These are phyloP conservation scores for Paracoccidioides brasiliensis DNA, from an alignment of 2,329 filamentous ascomycete species.

Conservation along the genomic window DNA sequence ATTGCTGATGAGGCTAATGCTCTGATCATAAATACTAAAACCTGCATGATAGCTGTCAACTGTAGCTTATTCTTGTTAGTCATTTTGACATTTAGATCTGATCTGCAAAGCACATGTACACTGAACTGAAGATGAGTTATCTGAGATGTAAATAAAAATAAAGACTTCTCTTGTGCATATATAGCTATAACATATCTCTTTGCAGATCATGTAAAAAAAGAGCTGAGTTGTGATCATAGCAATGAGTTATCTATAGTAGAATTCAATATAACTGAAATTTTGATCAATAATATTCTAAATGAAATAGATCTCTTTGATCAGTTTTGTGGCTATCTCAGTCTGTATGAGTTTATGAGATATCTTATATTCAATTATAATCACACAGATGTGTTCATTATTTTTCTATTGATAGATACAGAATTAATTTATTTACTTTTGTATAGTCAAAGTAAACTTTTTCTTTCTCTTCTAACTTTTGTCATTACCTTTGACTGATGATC, in stretches of 20 bases:
- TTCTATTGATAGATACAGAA: constrained; percentile 8
- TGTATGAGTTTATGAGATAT: constrained; percentile 16
- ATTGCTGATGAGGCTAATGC: constrained; percentile 1
- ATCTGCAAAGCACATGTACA: constrained; percentile 11
- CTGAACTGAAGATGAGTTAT: constrained; percentile 11
- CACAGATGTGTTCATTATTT: constrained; percentile 12
- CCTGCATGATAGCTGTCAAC: constrained; percentile 26
- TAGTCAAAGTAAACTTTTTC: background rate
- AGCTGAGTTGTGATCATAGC: constrained; percentile 17
- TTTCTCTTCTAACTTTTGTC: background rate
- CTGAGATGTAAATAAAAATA: constrained; percentile 19
- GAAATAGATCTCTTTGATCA: constrained; percentile 14
- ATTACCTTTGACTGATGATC: constrained; percentile 5
- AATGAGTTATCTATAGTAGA: constrained; percentile 15
- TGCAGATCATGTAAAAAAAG: constrained; percentile 20
- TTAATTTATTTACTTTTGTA: constrained; percentile 1
- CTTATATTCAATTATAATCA: constrained; percentile 17
- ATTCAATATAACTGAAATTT: constrained; percentile 16
- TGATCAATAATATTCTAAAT: constrained; percentile 15
- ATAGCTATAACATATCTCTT: constrained; percentile 16
- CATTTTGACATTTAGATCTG: constrained; percentile 13
- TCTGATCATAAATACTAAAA: constrained; percentile 23
- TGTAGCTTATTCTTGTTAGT: constrained; percentile 24
- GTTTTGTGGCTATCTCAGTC: constrained; percentile 15
- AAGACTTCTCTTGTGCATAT: constrained; percentile 21